phyloP scores from a whole-genome alignment of 129 eudicot species.

The Daucus carota region DH1_v3.0 NC_030383.2:36310501-36311000 shows the following conservation, averaged over 20 bases:
- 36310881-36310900: not conserved
- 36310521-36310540: constrained; percentile 22
- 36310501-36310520: constrained; percentile 33
- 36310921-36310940: too few relatives aligned
- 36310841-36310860: not conserved
- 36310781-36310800: not conserved
- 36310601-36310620: constrained; percentile 75
- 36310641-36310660: constrained; percentile 21
- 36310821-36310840: not conserved
- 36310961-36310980: too few relatives aligned
- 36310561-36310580: constrained; percentile 65
- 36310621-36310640: constrained; percentile 64
- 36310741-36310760: constrained; percentile 78
- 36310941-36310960: too few relatives aligned
- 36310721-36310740: constrained; percentile 60
- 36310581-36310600: constrained; percentile 73
- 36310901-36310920: not conserved
- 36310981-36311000: too few relatives aligned
- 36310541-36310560: constrained; percentile 40
- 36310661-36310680: constrained; percentile 36
- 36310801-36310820: not conserved
- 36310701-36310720: constrained; percentile 52
- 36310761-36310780: constrained; percentile 46
- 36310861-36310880: not conserved
- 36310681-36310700: constrained; percentile 44